phyloP scores from a whole-genome alignment of 2,329 filamentous ascomycete species.

The Neodidymelliopsis sp. region DNA sequence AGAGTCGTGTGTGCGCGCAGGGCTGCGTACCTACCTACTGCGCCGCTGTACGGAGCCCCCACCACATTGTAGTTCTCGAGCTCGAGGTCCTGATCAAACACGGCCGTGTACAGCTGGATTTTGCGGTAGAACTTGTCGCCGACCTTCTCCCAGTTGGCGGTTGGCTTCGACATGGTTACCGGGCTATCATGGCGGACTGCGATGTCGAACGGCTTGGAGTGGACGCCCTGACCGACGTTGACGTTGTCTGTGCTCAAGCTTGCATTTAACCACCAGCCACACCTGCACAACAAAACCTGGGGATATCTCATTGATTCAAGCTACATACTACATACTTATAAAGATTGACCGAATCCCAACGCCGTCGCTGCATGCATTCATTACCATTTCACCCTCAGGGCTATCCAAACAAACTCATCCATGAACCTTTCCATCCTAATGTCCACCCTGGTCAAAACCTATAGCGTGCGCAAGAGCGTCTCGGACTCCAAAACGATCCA shows the following conservation, averaged over 20 bases:
- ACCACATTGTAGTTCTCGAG: conserved; percentile 92
- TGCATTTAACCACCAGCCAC: conserved; percentile 4
- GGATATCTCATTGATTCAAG: conserved; percentile 2
- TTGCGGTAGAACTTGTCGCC: conserved; percentile 96
- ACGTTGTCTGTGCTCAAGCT: conserved; percentile 21
- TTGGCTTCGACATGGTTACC: conserved; percentile 63
- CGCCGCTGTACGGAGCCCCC: conserved; percentile 91
- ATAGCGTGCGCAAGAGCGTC: conserved; percentile 29
- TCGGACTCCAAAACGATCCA: conserved; percentile 63
- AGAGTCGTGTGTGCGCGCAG: background rate
- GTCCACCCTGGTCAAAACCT: conserved; percentile 12
- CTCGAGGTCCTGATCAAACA: conserved; percentile 93
- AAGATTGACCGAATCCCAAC: conserved; percentile 24
- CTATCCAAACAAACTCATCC: conserved; percentile 8
- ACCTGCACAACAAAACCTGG: background rate
- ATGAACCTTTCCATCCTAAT: conserved; percentile 3
- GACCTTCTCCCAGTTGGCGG: conserved; percentile 92
- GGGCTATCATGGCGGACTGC: conserved; percentile 23
- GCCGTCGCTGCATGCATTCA: conserved; percentile 44
- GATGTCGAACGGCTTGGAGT: conserved; percentile 1
- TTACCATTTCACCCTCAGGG: conserved; percentile 17
- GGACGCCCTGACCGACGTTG: conserved; percentile 15
- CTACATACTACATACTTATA: conserved; percentile 13
- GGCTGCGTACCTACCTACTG: conserved; percentile 71
- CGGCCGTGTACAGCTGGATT: conserved; percentile 86